These are phyloP conservation scores for Epichloe elymi DNA, from an alignment of 2,329 filamentous ascomycete genomes.

Conservation along the genomic window DNA sequence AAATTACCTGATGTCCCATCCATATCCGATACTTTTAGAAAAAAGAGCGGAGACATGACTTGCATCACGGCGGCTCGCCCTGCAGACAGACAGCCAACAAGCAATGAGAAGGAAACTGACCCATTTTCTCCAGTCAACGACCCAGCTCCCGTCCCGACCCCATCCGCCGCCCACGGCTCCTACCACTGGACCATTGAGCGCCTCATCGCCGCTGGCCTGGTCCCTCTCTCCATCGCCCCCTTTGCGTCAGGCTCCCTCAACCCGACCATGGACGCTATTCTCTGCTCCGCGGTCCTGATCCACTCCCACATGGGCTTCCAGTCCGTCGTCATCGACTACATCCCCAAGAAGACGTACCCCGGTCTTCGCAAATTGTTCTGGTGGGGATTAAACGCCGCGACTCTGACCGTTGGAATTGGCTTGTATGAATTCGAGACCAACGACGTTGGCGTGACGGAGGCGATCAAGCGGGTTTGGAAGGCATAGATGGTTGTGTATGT, in stretches of 20 bases:
- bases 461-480: conserved; percentile 77
- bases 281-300: conserved; percentile 71
- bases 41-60: no score
- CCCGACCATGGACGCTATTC: conserved; percentile 72
- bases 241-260: conserved; percentile 88
- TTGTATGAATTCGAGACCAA: conserved; percentile 99
- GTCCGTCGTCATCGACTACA: conserved; percentile 81
- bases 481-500: conserved; percentile 37
- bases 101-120: conserved; percentile 2
- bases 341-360: conserved; percentile 60
- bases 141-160: conserved; percentile 57
- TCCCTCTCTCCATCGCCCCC: conserved; percentile 79
- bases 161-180: conserved; percentile 71
- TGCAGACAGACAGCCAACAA: no score
- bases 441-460: conserved; percentile 87
- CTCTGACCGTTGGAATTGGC: conserved; percentile 70
- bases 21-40: not conserved
- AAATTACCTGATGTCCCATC: not conserved
- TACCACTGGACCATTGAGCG: conserved; percentile 99
- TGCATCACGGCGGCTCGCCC: not conserved
- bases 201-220: conserved; percentile 62
- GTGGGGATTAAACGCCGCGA: conserved; percentile 70
- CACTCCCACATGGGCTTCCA: conserved; percentile 96
- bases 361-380: conserved; percentile 50
- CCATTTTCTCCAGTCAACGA: conserved; percentile 59